A percentile compares a stretch with the other conserved stretches of the same genome.
Conservation (phyloP, 83 land plant species). For the Picea abies region DNA sequence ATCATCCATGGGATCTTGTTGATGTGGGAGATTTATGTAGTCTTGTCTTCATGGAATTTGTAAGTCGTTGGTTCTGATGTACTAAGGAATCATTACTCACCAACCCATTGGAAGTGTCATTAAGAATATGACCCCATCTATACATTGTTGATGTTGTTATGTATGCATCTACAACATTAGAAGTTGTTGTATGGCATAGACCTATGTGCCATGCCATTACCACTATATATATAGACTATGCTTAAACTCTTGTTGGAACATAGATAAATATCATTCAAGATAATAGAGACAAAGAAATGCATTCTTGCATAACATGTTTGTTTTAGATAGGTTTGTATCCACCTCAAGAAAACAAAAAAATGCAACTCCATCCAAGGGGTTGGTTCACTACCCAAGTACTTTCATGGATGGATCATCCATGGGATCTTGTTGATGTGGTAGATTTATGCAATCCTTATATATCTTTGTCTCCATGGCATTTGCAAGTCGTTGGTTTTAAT, state of each 20-base stretch:
- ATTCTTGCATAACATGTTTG: not conserved
- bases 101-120: constrained; percentile 43
- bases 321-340: not conserved
- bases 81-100: constrained; percentile 38
- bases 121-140: constrained; percentile 34
- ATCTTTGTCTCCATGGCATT: constrained; percentile 61
- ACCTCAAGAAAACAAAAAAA: not conserved
- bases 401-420: constrained; percentile 50
- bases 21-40: constrained; percentile 54
- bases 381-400: constrained; percentile 21
- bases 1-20: constrained; percentile 47
- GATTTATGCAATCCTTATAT: constrained; percentile 52
- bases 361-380: not conserved
- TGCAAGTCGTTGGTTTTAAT: constrained; percentile 35
- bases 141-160: constrained; percentile 46
- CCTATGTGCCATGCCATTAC: no score
- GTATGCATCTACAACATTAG: constrained; percentile 26
- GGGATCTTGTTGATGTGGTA: constrained; percentile 45
- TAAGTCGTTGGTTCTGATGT: constrained; percentile 30
- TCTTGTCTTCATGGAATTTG: constrained; percentile 57
- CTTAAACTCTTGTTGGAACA: no score
- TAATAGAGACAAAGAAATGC: not conserved
- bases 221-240: no score
- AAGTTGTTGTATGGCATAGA: constrained; percentile 15
- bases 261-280: no score